Percentiles rank a stretch among this genome's conserved stretches.
These are phyloP conservation scores for Eucalyptus cloeziana DNA, from an alignment of 345 rosid genomes.

Conservation along the genomic window DNA sequence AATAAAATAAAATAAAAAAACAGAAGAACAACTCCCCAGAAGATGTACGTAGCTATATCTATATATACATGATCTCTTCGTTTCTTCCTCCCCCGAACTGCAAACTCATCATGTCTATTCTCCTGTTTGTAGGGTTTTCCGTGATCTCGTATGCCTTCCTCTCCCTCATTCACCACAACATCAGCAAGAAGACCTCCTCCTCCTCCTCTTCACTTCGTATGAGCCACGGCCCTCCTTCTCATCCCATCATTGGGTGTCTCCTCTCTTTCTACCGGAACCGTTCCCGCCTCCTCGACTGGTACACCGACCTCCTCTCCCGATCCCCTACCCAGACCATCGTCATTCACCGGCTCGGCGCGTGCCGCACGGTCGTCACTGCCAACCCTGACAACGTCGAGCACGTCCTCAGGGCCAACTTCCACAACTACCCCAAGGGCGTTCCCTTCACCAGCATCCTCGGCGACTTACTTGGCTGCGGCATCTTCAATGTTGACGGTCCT, in stretches of 20 bases:
- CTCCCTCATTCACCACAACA: not conserved
- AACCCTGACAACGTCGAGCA: constrained; percentile 71
- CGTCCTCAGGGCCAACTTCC: constrained; percentile 71
- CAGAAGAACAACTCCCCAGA: too few species aligned
- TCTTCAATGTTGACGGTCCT: constrained; percentile 59
- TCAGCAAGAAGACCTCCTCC: not conserved
- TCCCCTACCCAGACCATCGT: constrained; percentile 51
- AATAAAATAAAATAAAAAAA: too few species aligned
- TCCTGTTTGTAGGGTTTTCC: not conserved
- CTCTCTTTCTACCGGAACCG: constrained; percentile 58
- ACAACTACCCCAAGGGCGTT: constrained; percentile 77
- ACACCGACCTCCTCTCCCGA: constrained; percentile 45
- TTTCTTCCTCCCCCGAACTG: not conserved
- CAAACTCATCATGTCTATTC: not conserved
- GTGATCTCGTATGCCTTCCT: not conserved
- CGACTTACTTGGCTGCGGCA: constrained; percentile 65
- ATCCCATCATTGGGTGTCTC: constrained; percentile 68
- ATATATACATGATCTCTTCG: not conserved
- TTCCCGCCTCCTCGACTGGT: constrained; percentile 66
- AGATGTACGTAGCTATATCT: not conserved
- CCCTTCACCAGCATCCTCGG: constrained; percentile 79
- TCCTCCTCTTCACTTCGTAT: not conserved
- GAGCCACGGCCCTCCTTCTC: constrained; percentile 21
- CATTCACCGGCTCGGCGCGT: constrained; percentile 44
- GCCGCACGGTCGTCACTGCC: constrained; percentile 62